Conservation (phyloP, 2,329 filamentous ascomycete genomes). For the Hymenoscyphus fraxineus region DNA sequence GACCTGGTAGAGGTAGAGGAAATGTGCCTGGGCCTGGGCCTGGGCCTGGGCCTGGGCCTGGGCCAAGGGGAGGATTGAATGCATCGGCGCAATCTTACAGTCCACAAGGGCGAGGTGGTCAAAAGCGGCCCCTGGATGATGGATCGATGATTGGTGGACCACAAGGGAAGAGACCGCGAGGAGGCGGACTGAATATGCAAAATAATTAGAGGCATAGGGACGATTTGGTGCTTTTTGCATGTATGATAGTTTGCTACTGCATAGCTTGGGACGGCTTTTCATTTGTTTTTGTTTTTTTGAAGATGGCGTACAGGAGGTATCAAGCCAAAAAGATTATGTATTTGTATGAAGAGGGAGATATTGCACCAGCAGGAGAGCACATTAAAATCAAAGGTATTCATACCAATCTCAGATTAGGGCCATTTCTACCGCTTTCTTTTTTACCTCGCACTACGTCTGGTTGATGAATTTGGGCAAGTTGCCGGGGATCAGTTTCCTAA, state of each 20-base stretch:
- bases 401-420: not conserved
- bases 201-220: slow-evolving; percentile 16
- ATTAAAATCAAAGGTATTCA: not conserved
- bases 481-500: slow-evolving; percentile 63
- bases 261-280: slow-evolving; percentile 28
- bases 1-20: slow-evolving; percentile 30
- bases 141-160: slow-evolving; percentile 32
- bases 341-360: not conserved
- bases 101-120: slow-evolving; percentile 27
- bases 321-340: not conserved
- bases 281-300: slow-evolving; percentile 19
- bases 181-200: slow-evolving; percentile 32
- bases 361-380: not conserved
- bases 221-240: slow-evolving; percentile 14
- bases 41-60: not conserved
- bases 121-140: slow-evolving; percentile 33
- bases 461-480: slow-evolving; percentile 40
- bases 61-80: slow-evolving; percentile 32
- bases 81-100: slow-evolving; percentile 31
- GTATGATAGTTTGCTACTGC: slow-evolving; percentile 31
- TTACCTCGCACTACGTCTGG: not conserved
- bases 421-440: not conserved
- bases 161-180: slow-evolving; percentile 45
- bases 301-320: slow-evolving; percentile 15
- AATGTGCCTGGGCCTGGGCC: slow-evolving; percentile 14